These are phyloP conservation scores for Irineochytrium annulatum DNA, from an alignment of 192 early-diverging fungal genomes.

Conservation along the genomic window DNA sequence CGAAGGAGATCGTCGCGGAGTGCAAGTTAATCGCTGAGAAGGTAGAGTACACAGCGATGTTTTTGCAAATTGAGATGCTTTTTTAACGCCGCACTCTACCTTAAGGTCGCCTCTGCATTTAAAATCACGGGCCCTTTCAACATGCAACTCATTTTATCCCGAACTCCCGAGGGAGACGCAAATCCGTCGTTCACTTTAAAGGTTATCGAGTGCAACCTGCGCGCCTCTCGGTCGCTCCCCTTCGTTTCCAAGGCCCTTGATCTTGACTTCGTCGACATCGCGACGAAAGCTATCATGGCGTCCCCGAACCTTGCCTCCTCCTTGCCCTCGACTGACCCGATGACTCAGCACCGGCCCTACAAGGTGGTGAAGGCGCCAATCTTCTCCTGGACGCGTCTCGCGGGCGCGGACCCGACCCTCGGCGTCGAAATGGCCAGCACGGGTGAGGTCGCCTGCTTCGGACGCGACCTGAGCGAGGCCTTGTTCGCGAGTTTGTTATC, in stretches of 20 bases:
- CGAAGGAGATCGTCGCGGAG: conserved; percentile 42
- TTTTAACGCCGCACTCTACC: not conserved
- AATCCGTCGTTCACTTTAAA: conserved; percentile 58
- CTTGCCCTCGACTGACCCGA: conserved; percentile 39
- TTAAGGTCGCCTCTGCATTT: conserved; percentile 74
- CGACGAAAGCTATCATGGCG: conserved; percentile 74
- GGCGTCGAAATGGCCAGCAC: conserved; percentile 99
- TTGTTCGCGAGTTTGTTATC: conserved; percentile 76
- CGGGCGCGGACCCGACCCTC: conserved; percentile 92
- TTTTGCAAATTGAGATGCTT: not conserved
- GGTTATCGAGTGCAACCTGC: conserved; percentile 98
- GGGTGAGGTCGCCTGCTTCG: conserved; percentile 98
- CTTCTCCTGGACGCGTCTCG: conserved; percentile 93
- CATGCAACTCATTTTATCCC: conserved; percentile 86
- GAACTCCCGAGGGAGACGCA: conserved; percentile 18
- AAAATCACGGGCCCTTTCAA: conserved; percentile 98
- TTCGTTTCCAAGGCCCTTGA: conserved; percentile 95
- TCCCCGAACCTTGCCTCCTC: conserved; percentile 62
- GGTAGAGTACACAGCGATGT: conserved; percentile 9
- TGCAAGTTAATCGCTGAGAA: conserved; percentile 76
- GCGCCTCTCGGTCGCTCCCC: conserved; percentile 96
- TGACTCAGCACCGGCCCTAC: conserved; percentile 49
- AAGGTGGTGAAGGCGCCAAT: conserved; percentile 92
- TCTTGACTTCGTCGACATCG: conserved; percentile 86
- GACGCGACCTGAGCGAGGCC: conserved; percentile 82